These are phyloP conservation scores for Heterobasidion annosum DNA, from an alignment of 1,284 basidiomycete species.

Conservation along the genomic window DNA sequence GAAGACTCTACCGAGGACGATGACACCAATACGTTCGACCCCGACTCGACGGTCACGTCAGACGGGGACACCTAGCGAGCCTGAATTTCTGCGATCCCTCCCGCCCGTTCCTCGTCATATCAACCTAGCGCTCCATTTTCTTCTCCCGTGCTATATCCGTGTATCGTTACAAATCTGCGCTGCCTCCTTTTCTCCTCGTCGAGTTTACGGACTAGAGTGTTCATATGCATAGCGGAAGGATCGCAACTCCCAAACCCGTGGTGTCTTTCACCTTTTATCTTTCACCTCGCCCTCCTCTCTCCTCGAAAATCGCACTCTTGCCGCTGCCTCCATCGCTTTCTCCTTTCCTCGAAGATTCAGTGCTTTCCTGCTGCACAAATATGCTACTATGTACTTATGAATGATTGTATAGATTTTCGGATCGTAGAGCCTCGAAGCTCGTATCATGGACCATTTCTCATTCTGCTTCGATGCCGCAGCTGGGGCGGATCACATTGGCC, in stretches of 20 bases:
- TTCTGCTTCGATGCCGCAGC: no score
- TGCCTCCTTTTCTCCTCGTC: not conserved
- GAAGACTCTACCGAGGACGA: constrained; percentile 45
- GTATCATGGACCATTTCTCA: no score
- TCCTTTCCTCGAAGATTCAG: not conserved
- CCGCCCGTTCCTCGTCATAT: not conserved
- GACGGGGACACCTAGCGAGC: not conserved
- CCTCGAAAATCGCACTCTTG: not conserved
- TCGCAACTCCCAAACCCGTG: no score
- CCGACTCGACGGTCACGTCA: not conserved
- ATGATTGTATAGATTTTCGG: not conserved
- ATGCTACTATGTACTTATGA: constrained; percentile 1
- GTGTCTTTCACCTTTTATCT: not conserved
- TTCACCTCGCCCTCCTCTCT: not conserved
- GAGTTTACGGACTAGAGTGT: not conserved
- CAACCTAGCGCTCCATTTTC: not conserved
- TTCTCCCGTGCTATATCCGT: not conserved
- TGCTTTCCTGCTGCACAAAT: no score
- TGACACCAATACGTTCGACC: constrained; percentile 25
- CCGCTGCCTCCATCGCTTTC: not conserved
- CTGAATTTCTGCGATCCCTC: constrained; percentile 3
- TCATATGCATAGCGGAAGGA: not conserved
- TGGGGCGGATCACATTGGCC: no score
- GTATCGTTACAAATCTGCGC: not conserved
- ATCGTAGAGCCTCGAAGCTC: not conserved